Evolutionary conservation across 2,329 filamentous ascomycete genomes (phyloP), one percentile per base, ranked within the genome.

Genomic region (Cladosporium oxysporum): DNA sequence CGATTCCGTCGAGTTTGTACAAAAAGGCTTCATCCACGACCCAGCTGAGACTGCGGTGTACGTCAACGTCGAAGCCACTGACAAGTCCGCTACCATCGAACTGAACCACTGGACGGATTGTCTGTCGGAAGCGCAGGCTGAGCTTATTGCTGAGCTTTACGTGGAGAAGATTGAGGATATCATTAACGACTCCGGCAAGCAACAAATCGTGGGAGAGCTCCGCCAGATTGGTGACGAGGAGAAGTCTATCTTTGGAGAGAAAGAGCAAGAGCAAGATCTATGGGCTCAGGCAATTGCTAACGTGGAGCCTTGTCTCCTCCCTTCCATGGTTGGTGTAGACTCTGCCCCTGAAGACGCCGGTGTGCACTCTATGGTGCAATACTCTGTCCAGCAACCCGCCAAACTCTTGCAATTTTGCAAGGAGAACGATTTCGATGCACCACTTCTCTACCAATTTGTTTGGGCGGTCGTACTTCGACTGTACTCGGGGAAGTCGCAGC

Each of bases 81-180:
- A 63, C 1, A 33, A n/a, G 6, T 55, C 61, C 18, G 61, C 61
- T 26, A 49, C 61, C 1, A 63, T 63, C n/a, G 61, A 63, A 18
- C 18, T 63, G 33, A 63, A 63, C 61, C 61, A 63, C 50, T 63
- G 61, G 61, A 57, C 49, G 1, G 50, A 63, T 10, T 63, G 61
- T 11, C n/a, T 63, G 14, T 63, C 61, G 1, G 50, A 63, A 44
- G 35, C 61, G 11, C 61, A 63, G 33, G 61, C 61, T 26, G 61
- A 63, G n/a, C 50, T 63, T 5, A 63, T 63, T 33, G 61, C 61
- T n/a, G 52, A 63, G 50, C 35, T 63, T 23, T 63, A 63, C 23
- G 61, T 63, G 6, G 61, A 63, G 35, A 63, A 63, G 61, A 63
- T 63, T 5, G 61, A 63, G 28, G 61, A 63, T 16, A 52, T 63